A percentile compares a stretch with the other conserved stretches of the same genome.
Evolutionary conservation across 2,329 filamentous ascomycete species (phyloP).

Genomic region (Arthroderma sp.): DNA sequence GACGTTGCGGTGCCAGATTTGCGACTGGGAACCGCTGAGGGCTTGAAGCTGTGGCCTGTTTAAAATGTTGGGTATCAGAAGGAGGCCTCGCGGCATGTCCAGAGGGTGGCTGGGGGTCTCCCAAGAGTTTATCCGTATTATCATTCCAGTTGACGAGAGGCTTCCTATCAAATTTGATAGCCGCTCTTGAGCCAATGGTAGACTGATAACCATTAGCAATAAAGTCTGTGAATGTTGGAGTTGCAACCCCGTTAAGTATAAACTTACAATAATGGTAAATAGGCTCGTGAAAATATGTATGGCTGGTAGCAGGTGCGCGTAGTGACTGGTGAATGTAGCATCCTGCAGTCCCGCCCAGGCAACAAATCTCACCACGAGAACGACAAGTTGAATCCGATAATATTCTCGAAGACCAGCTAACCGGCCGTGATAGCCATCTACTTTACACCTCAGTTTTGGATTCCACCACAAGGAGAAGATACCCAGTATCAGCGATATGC

Average conservation of each 20-base stretch:
- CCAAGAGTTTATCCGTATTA: constrained; percentile 18
- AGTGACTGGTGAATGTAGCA: constrained; percentile 21
- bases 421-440: constrained; percentile 28
- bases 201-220: constrained; percentile 15
- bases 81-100: constrained; percentile 11
- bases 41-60: constrained; percentile 10
- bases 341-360: constrained; percentile 33
- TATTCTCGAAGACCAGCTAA: constrained; percentile 32
- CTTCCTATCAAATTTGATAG: constrained; percentile 28
- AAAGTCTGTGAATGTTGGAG: no score
- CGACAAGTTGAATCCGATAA: constrained; percentile 34
- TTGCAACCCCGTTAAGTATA: background rate
- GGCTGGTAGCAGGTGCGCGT: constrained; percentile 19
- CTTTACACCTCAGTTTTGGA: constrained; percentile 32
- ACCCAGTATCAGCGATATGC: constrained; percentile 28
- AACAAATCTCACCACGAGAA: constrained; percentile 31
- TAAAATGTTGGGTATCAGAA: constrained; percentile 4
- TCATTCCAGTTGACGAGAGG: constrained; percentile 32
- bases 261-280: constrained; percentile 27
- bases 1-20: constrained; percentile 22
- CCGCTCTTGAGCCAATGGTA: constrained; percentile 23
- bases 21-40: constrained; percentile 27
- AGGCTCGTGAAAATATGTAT: constrained; percentile 29
- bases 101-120: constrained; percentile 13
- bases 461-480: constrained; percentile 38